These are phyloP conservation scores for Candolleomyces eurysporus DNA, from an alignment of 768 basidiomycete species.

Conservation along the genomic window DNA sequence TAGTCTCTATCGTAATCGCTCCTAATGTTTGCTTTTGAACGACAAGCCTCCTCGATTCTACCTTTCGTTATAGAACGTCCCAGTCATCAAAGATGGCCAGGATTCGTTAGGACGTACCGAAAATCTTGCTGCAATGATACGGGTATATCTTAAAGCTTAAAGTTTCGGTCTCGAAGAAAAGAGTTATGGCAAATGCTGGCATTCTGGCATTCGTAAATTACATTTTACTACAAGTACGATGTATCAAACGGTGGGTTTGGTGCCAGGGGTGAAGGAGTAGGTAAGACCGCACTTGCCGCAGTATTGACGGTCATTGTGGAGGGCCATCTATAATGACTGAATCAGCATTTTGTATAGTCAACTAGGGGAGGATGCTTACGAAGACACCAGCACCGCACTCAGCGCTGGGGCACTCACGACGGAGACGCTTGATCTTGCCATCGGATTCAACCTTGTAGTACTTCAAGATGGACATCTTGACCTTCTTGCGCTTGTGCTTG, in stretches of 20 bases:
- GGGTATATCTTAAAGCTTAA: no score
- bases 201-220: no score
- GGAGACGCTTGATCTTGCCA: constrained; percentile 98
- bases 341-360: constrained; percentile 14
- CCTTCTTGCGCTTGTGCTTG: constrained; percentile 99
- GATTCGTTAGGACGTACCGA: no score
- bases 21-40: no score
- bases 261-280: constrained; percentile 80
- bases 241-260: constrained; percentile 66
- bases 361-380: constrained; percentile 42
- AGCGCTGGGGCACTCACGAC: constrained; percentile 89
- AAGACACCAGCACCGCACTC: constrained; percentile 87
- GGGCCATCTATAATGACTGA: constrained; percentile 75
- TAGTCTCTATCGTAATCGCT: background rate
- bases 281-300: constrained; percentile 94
- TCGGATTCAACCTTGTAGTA: constrained; percentile 99
- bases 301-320: constrained; percentile 97
- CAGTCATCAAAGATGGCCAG: no score
- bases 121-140: no score
- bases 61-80: no score
- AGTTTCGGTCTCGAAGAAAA: no score
- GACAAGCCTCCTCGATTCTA: no score
- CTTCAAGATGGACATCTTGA: constrained; percentile 99
- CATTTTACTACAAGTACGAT: background rate
- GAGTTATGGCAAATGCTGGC: no score